Base-by-base conservation (phyloP, 371 early-diverging fungal genomes). In the Rhizopus sp. region DNA sequence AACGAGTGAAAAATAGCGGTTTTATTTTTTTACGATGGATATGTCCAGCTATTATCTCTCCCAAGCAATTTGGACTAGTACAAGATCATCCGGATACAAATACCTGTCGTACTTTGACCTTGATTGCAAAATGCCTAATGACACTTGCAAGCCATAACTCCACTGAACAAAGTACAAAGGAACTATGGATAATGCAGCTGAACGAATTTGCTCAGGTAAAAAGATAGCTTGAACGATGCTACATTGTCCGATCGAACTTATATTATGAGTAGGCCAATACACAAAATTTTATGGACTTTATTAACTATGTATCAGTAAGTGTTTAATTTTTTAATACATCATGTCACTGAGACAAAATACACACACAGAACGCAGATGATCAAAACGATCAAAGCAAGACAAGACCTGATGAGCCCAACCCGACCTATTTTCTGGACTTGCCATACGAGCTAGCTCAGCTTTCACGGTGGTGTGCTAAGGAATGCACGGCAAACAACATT, bases 21-120 rank as follows among this genome's bases (percentile, higher is more conserved):
- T 92, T 94, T 69, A 66, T 94, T 5, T 94, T 94, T 65, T 62
- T 94, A 34, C 77, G 94, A 15, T 78, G 93, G 56, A 84, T 94
- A 53, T 92, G 93, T 55, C 93, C 94, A 0, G 92, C 94, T 0
- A 89, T 93, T 60, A 75, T 92, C 23, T 84, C 89, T 47, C 94
- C 94, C n/a, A 86, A 87, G 58, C 68, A 88, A 13, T 93, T 92
- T 72, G 83, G 84, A 12, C 66, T 93, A 5, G 38, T 4, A 17
- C 45, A 72, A 71, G 87, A 85, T 39, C 78, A 87, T 34, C 92
- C 94, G 5, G 85, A 84, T 51, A 64, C 80, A 8, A 66, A 77
- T n/a, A 77, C 84, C 0, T 70, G 81, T 37, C 82, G 93, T 10
- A 89, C 88, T 7, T 72, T 92, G 34, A 88, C 90, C 4, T 62